Evolutionary conservation across 1,284 basidiomycete species (phyloP).

Genomic region (Trametes polyzona): DNA sequence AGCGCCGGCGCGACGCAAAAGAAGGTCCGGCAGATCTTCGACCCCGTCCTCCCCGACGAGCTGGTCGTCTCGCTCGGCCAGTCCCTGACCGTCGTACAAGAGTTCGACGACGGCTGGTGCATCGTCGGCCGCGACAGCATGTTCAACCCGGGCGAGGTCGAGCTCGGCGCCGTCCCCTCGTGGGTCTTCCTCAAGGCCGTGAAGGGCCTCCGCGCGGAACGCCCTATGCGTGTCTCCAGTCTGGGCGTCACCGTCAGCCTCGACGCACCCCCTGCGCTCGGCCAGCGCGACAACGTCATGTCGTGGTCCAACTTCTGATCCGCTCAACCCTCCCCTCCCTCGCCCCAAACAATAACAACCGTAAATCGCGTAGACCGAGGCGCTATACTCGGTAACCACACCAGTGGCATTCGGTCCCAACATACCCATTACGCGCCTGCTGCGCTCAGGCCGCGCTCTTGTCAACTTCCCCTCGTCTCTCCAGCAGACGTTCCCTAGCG

Average conservation of each 20-base stretch:
- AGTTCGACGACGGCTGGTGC: constrained; percentile 78
- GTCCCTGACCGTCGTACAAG: constrained; percentile 57
- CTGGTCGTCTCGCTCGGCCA: constrained; percentile 61
- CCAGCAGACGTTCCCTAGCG: constrained; percentile 21
- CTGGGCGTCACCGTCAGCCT: constrained; percentile 63
- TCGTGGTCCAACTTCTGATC: constrained; percentile 72
- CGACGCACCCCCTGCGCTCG: constrained; percentile 39
- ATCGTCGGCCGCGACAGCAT: constrained; percentile 61
- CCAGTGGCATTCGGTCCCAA: constrained; percentile 3
- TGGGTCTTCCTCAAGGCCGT: constrained; percentile 72
- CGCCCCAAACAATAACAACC: background rate
- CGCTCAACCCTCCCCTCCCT: background rate
- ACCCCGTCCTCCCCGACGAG: constrained; percentile 73
- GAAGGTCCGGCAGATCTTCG: constrained; percentile 64
- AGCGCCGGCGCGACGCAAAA: constrained; percentile 41
- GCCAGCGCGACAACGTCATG: constrained; percentile 52
- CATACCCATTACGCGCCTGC: constrained; percentile 6
- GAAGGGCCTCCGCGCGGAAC: constrained; percentile 58
- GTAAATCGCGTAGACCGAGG: background rate
- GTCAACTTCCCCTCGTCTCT: constrained; percentile 7
- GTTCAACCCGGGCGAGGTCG: constrained; percentile 50
- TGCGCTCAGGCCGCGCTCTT: constrained; percentile 14
- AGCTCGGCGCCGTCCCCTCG: constrained; percentile 69
- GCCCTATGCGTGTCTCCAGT: constrained; percentile 65
- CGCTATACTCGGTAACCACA: background rate